phyloP scores from a whole-genome alignment of 2,329 filamentous ascomycete genomes.

The Ploettnerulaceae sp. region DNA sequence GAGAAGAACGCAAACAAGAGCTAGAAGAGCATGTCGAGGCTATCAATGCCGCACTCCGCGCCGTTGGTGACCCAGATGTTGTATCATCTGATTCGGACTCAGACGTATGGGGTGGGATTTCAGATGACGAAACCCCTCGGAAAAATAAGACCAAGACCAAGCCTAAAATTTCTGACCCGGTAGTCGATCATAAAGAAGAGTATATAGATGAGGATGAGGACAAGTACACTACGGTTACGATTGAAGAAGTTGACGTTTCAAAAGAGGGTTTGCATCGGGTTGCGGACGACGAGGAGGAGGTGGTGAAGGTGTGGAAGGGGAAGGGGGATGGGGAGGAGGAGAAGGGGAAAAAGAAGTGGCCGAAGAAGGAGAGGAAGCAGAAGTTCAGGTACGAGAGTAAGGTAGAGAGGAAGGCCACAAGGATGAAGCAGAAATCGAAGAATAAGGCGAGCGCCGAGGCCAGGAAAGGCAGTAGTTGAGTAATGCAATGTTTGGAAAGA shows the following conservation, averaged over 20 bases:
- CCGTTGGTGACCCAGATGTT: conserved; percentile 36
- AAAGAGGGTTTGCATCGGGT: conserved; percentile 65
- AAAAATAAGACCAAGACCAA: background rate
- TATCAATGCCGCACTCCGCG: conserved; percentile 53
- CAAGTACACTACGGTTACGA: conserved; percentile 88
- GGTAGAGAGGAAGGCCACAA: conserved; percentile 69
- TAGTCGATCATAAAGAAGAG: conserved; percentile 76
- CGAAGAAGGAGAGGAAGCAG: conserved; percentile 72
- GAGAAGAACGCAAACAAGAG: conserved; percentile 76
- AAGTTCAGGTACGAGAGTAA: conserved; percentile 93
- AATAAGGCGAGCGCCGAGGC: conserved; percentile 39
- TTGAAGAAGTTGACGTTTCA: conserved; percentile 80
- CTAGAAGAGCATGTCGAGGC: conserved; percentile 76
- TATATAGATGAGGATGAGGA: conserved; percentile 81
- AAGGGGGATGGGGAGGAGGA: conserved; percentile 35
- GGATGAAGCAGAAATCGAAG: conserved; percentile 67
- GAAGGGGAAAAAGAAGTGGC: conserved; percentile 45
- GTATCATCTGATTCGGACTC: conserved; percentile 41
- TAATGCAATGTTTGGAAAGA: conserved; percentile 7
- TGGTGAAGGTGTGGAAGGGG: conserved; percentile 35
- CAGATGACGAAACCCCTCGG: conserved; percentile 39
- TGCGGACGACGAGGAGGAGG: conserved; percentile 35
- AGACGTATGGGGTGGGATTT: conserved; percentile 62
- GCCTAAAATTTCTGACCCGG: conserved; percentile 38
- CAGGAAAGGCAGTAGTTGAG: conserved; percentile 30